Conservation (phyloP, 2,329 filamentous ascomycete species). For the Pseudocercospora macadamiae region DNA sequence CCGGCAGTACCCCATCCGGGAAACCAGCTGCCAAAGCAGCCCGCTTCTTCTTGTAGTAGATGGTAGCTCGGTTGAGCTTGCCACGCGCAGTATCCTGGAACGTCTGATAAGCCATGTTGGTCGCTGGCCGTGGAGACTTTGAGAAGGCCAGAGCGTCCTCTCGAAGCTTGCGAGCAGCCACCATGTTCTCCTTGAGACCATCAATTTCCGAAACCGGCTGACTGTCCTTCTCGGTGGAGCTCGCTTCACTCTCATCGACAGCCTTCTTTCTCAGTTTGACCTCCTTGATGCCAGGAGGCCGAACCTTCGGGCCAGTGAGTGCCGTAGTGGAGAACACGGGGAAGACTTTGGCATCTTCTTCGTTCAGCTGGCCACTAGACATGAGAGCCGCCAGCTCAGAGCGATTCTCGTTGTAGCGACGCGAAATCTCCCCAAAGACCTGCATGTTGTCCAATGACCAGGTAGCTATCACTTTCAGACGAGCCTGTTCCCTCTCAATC, state of each 20-base stretch:
- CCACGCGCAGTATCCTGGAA: slow-evolving; percentile 16
- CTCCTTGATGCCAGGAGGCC: slow-evolving; percentile 8
- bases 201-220: slow-evolving; percentile 2
- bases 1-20: neutral
- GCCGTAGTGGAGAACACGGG: slow-evolving; percentile 20
- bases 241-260: neutral
- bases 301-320: slow-evolving; percentile 16
- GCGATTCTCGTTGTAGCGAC: slow-evolving; percentile 23
- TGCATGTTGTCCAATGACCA: slow-evolving; percentile 17
- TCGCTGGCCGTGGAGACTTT: slow-evolving; percentile 3
- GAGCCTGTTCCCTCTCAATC: slow-evolving; percentile 23
- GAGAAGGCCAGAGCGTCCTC: slow-evolving; percentile 10
- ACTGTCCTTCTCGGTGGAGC: neutral
- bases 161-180: slow-evolving; percentile 12
- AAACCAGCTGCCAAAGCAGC: slow-evolving; percentile 10
- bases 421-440: slow-evolving; percentile 15
- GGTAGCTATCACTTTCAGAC: slow-evolving; percentile 17
- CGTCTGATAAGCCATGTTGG: slow-evolving; percentile 11
- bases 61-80: slow-evolving; percentile 22
- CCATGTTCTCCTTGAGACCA: slow-evolving; percentile 13
- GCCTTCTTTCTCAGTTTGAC: neutral
- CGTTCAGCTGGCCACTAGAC: slow-evolving; percentile 25
- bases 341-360: slow-evolving; percentile 24
- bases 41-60: slow-evolving; percentile 26
- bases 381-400: slow-evolving; percentile 21